These are phyloP conservation scores for Alternaria arbusti DNA, from an alignment of 2,329 filamentous ascomycete genomes.

Conservation along the genomic window DNA sequence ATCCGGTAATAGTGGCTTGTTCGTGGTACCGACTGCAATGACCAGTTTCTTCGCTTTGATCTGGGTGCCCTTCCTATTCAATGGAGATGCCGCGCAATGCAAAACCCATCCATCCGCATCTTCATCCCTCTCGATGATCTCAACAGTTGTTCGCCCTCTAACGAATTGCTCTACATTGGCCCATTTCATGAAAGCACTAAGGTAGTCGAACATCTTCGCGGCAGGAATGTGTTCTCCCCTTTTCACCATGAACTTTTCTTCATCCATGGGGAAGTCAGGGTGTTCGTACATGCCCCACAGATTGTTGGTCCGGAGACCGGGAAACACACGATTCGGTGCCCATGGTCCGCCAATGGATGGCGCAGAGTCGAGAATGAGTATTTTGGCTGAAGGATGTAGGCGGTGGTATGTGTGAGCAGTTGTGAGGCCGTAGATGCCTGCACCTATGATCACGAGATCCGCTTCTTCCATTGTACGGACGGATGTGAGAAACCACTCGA, in stretches of 20 bases:
- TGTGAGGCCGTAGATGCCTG: constrained; percentile 51
- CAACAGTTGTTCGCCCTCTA: constrained; percentile 60
- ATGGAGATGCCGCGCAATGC: constrained; percentile 14
- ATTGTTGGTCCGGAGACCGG: constrained; percentile 54
- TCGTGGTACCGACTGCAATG: constrained; percentile 67
- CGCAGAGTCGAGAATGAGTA: constrained; percentile 52
- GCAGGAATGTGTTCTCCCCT: constrained; percentile 66
- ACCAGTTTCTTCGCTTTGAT: constrained; percentile 59
- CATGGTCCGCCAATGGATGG: constrained; percentile 51
- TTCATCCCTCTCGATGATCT: constrained; percentile 54
- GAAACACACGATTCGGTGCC: constrained; percentile 49
- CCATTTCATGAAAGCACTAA: constrained; percentile 51
- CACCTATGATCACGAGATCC: constrained; percentile 17
- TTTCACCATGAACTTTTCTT: constrained; percentile 47
- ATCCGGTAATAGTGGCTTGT: constrained; percentile 61
- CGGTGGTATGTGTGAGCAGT: constrained; percentile 56
- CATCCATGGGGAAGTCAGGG: constrained; percentile 47
- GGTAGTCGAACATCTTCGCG: constrained; percentile 61
- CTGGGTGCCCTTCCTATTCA: constrained; percentile 34
- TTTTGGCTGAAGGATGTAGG: constrained; percentile 46
- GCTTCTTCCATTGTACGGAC: constrained; percentile 9
- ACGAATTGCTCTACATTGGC: constrained; percentile 57
- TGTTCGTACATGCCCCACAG: constrained; percentile 50
- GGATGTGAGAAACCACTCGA: background rate
- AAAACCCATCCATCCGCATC: constrained; percentile 30